Conservation (phyloP, 2,329 filamentous ascomycete species). For the Aspergillus candidus region DNA sequence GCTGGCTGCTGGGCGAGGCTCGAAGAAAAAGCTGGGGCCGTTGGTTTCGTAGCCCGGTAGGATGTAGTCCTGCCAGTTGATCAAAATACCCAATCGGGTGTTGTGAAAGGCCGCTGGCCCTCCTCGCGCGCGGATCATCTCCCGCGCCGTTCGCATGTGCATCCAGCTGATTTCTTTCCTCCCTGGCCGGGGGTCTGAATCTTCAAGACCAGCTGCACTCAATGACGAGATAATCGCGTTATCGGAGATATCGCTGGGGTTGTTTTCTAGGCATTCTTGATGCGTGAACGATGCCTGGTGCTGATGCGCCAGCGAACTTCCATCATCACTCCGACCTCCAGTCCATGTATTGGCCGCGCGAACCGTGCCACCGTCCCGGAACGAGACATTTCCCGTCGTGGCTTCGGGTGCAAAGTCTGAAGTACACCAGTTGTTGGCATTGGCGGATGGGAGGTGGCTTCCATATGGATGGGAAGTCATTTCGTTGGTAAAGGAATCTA, state of each 20-base stretch:
- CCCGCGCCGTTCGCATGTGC: conserved; percentile 36
- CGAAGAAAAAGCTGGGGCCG: conserved; percentile 31
- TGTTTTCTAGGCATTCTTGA: conserved; percentile 24
- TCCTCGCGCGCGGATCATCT: conserved; percentile 34
- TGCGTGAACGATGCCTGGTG: conserved; percentile 30
- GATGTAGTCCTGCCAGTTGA: conserved; percentile 40
- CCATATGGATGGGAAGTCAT: conserved; percentile 38
- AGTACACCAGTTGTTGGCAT: conserved; percentile 36
- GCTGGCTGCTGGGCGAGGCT: conserved; percentile 14
- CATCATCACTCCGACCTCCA: conserved; percentile 31
- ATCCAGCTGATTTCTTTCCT: conserved; percentile 34
- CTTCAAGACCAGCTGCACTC: conserved; percentile 35
- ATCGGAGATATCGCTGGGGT: conserved; percentile 32
- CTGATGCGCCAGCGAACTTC: conserved; percentile 29
- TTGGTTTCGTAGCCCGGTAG: conserved; percentile 34
- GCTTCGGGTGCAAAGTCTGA: conserved; percentile 35
- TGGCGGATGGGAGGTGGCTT: conserved; percentile 26
- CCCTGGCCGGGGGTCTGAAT: conserved; percentile 35
- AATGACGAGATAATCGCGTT: conserved; percentile 36
- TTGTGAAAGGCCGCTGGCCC: conserved; percentile 32
- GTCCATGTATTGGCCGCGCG: conserved; percentile 35
- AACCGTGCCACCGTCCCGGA: conserved; percentile 35
- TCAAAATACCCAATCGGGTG: conserved; percentile 35
- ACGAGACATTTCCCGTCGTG: conserved; percentile 35
- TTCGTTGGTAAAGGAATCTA: conserved; percentile 37